Evolutionary conservation across 1,139 yeast genomes (phyloP), one percentile per base, ranked within the genome.

Genomic region (Maudiozyma humilis): DNA sequence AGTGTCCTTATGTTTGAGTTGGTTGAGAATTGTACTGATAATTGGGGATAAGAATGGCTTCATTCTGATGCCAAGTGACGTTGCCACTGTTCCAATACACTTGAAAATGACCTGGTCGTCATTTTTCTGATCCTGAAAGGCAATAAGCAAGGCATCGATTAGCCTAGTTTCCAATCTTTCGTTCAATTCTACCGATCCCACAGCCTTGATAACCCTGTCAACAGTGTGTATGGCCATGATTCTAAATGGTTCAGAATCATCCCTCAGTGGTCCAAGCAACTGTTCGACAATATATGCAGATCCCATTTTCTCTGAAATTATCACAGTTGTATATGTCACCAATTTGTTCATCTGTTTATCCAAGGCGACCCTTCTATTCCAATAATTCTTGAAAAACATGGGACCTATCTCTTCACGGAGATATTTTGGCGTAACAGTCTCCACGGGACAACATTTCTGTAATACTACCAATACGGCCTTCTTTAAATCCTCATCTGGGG

Each of bases 401-500:
- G 76, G 76, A 7, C 82, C 57, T 1, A 85, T 72, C 23, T 76
- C 76, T 3, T 69, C 71, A 32, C 66, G 64, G 19, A 80, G 57
- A 45, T 70, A 71, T 14, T 54, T 58, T 7, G 72, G 68, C 4
- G 77, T 72, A 16, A 79, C 70, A 12, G 75, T 74, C 14, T 76
- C 78, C 1, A 79, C 67, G 2, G 68, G 62, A 23, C 78, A 64
- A 53, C 83, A 76, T 50, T 78, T 80, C 47, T 76, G 80, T 14
- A 80, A 65, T 7, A 78, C 81, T 31, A 68, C 68, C 43, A 91
- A 64, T 3, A 89, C 82, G 0, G 91, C 76, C 50, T 76, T 76
- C 55, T 78, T 79, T 93, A 91, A 84, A 45, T 89, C 96, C 50
- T 86, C 95, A 57, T 88, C 96, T 0, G 94, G 89, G 0, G 95